Evolutionary conservation across 768 basidiomycete genomes (phyloP), one percentile per base, ranked within the genome.

Genomic region (Boletellus emodensis): DNA sequence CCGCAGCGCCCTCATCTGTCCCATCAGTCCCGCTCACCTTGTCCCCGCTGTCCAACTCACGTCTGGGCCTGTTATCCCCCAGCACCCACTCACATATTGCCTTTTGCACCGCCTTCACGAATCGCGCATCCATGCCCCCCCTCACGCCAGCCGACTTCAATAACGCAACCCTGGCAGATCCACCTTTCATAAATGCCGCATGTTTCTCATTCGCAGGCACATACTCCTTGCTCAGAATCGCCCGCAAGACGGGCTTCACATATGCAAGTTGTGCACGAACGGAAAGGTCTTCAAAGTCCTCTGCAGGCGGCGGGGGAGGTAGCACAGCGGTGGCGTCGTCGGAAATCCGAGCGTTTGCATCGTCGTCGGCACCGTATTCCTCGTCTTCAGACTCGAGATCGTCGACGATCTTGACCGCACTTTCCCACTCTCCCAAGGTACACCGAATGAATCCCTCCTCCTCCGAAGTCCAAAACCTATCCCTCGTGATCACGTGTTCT

Each of bases 361-460:
- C 72, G 46, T 74, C 67, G 9, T 78, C 72, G 30, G 30, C 40
- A 20, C 28, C 43, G 24, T 24, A 44, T 24, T 58, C 61, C 8
- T 68, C 65, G 39, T 63, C 59, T 13, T 51, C 66, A n/a, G 67
- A 69, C 1, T 69, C 67, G 14, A 40, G 55, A 32, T 65, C 59
- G 6, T 67, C 66, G 0, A 20, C 53, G 4, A 55, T 57, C 28
- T 69, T 61, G 49, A 73, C 61, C 0, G 63, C 65, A 47, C 80
- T 83, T 36, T 76, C 73, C 59, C 79, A 82, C 45, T 75, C 55
- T 17, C 87, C 87, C 24, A 88, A 56, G 75, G 74, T 71, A 70
- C 87, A 90, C 6, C 69, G 77, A 18, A 67, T 73, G 65, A 90
- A 90, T n/a, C 70, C 82, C 2, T 76, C 71, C 51, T 88, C 77